Base-by-base conservation (phyloP, 441 rosid genomes). In the Brassica hybrid region DNA sequence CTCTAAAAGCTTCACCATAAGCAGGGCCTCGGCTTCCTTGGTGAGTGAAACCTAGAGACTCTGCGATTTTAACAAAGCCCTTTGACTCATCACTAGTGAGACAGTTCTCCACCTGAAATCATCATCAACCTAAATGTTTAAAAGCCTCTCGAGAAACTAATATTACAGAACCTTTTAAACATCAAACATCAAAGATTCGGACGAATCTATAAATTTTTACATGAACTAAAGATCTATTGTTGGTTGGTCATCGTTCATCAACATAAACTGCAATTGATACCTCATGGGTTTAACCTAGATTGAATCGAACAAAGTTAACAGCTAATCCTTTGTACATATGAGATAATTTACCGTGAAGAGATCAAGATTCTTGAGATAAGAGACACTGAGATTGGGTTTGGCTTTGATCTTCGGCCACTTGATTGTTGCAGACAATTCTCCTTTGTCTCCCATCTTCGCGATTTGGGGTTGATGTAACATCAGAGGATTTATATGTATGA, bases 21-120 rank as follows among this genome's bases (percentile, higher is more conserved):
- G 91, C 77, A 18, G 99, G 99, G 10, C 99, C 98, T 75, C 86
- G 97, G 81, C 97, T 93, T 73, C 98, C 97, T 80, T 90, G 99
- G 80, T 88, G 98, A 38, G 73, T 85, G 83, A 93, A 93, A 65
- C 97, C 98, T 1, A 85, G 77, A 72, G 93, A 81, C 84, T 95
- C 99, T 6, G 96, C 90, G 17, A 74, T 85, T 81, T 84, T 85
- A 41, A 91, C 17, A 43, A 95, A 95, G 18, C 87, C 89, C 79
- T 80, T 87, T 3, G 93, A 88, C 83, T 95, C 99, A 43, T 87
- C 87, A 25, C 89, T 54, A 14, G 89, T 86, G n/a, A 95, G 84
- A 83, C 89, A 90, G 72, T 88, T 85, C 4, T 80, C 88, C 75
- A 93, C 96, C 99, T 95, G 88, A 77, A 76, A 38, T n/a, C 58